Conservation (phyloP, 768 basidiomycete genomes). For the Terana coerulea region DNA sequence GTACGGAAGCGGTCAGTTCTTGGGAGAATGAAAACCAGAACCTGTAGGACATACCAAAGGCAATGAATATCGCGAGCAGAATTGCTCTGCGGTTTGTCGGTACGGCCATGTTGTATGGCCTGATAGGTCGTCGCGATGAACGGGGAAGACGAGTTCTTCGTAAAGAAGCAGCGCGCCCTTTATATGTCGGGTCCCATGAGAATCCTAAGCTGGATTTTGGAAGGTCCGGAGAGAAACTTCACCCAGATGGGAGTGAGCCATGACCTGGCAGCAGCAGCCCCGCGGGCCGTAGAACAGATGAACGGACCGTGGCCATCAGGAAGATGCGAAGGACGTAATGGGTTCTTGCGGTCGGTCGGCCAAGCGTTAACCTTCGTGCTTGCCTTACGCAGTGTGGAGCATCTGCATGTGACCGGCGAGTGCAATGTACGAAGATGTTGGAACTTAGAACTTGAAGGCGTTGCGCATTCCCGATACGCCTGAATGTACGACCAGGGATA, state of each 20-base stretch:
- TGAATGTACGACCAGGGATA: no score
- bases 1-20: not conserved
- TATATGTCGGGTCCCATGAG: not conserved
- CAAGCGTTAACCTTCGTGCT: no score
- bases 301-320: not conserved
- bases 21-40: not conserved
- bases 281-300: not conserved
- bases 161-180: constrained; percentile 6
- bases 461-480: no score
- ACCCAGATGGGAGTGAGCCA: not conserved
- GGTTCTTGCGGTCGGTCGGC: not conserved
- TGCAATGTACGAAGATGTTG: no score
- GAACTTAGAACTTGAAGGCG: no score
- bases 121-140: not conserved
- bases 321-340: not conserved
- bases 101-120: constrained; percentile 33
- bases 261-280: not conserved
- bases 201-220: not conserved
- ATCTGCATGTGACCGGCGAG: no score
- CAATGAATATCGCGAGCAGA: constrained; percentile 64
- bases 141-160: constrained; percentile 1
- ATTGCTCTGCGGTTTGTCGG: constrained; percentile 64
- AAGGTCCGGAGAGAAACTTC: not conserved
- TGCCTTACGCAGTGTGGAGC: no score
- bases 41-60: constrained; percentile 52